Evolutionary conservation across 1,139 yeast species (phyloP), one percentile per base, ranked within the genome.

Genomic region (Pichia terricola): DNA sequence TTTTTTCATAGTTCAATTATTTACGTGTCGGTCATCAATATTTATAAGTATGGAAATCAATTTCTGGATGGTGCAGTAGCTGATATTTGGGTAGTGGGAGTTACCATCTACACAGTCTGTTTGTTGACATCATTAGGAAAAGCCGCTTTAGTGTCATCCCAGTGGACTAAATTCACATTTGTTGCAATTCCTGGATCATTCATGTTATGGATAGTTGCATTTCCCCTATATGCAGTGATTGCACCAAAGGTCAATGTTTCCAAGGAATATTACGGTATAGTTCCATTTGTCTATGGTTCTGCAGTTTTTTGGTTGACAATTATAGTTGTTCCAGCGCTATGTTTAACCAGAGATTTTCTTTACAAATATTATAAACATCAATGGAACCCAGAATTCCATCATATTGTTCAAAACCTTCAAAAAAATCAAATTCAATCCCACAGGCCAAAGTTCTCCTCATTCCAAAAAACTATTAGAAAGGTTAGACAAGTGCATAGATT

Each of bases 401-500:
- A 94, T 64, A 80, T 83, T 57, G 96, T 89, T 33, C 98, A 94
- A 66, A 97, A 88, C 64, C 87, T 91, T 60, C 99, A 94, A 65
- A 91, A 91, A 67, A 88, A 81, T 65, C 89, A 91, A 58, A 85
- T 89, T 50, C 94, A 86, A 53, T 96, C 91, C 60, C 85, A 85
- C 63, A 75, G 96, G 54, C 98, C 99, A 26, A 78, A 96, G 55
- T 81, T 89, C 78, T 95, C 88, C 54, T 95, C 89, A 53, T 94
- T 94, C 71, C 98, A 94, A 63, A 88, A 85, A 64, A 96, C 98
- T 5, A 91, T 94, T 48, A 76, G 97, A 60, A 91, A 89, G 61
- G 97, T 91, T 37, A 81, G 99, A 64, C 98, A 94, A 64, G 97
- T 94, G 34, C 96, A 91, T 64, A 77, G 99, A 64, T 89, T 91